Evolutionary conservation across 306 rosid species (phyloP).

Genomic region (Quercus bicolor): DNA sequence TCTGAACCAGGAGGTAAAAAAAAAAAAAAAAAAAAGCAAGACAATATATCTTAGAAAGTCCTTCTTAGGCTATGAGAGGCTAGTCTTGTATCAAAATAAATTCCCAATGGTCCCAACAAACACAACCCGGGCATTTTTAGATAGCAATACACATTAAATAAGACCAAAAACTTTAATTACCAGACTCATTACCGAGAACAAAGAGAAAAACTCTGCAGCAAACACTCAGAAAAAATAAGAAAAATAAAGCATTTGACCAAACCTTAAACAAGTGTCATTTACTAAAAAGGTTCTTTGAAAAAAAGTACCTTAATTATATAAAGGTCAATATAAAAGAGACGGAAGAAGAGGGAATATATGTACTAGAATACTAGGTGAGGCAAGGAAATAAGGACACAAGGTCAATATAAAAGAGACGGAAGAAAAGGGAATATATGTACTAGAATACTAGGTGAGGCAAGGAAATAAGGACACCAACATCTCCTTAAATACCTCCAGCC

Average conservation of each 20-base stretch:
- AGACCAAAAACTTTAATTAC: background rate
- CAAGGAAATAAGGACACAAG: constrained; percentile 6
- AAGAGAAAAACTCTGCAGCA: too few relatives aligned
- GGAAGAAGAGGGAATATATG: background rate
- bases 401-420: background rate
- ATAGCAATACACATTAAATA: background rate
- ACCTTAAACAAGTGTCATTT: background rate
- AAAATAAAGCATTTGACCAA: background rate
- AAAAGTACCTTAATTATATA: background rate
- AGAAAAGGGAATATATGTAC: background rate
- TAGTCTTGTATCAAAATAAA: background rate
- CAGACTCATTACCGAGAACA: background rate
- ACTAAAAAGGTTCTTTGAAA: too few relatives aligned
- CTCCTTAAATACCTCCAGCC: constrained; percentile 25
- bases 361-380: too few relatives aligned
- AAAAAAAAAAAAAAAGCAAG: background rate
- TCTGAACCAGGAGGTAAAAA: background rate
- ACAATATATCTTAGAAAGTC: background rate
- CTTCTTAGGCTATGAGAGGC: background rate
- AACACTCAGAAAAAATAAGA: background rate
- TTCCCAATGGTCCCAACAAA: background rate
- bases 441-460: background rate
- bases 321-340: background rate
- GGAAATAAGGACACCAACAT: background rate
- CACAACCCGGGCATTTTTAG: background rate